phyloP scores from a whole-genome alignment of 2,329 filamentous ascomycete genomes.

The Gnomoniopsis smithogilvyi region DNA sequence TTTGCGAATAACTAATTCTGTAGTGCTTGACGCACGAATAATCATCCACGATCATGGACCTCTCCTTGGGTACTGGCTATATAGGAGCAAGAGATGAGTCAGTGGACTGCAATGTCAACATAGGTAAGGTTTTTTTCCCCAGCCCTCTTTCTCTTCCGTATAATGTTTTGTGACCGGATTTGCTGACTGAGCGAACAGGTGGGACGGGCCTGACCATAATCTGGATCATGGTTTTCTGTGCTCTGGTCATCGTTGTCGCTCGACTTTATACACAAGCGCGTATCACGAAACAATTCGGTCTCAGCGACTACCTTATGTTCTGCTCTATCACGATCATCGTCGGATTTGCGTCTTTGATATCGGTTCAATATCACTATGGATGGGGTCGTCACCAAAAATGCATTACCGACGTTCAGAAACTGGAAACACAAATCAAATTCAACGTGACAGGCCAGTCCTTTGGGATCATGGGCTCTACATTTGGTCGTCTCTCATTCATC shows the following conservation, averaged over 20 bases:
- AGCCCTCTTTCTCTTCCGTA: background rate
- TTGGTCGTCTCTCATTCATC: constrained; percentile 10
- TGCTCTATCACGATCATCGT: constrained; percentile 3
- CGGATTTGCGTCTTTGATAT: constrained; percentile 2
- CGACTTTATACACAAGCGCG: constrained; percentile 5
- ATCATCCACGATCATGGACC: background rate
- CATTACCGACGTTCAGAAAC: background rate
- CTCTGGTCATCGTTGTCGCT: background rate
- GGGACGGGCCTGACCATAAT: constrained; percentile 4
- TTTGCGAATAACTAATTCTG: too few relatives aligned
- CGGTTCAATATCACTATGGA: constrained; percentile 7
- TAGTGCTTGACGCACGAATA: background rate
- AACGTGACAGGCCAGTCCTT: constrained; percentile 7
- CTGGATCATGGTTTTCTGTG: constrained; percentile 4
- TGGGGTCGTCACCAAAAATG: constrained; percentile 9
- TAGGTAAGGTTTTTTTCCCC: background rate
- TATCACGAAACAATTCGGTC: constrained; percentile 9
- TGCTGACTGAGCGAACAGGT: background rate
- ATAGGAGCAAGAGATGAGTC: background rate
- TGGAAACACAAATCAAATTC: constrained; percentile 11
- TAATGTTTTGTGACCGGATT: too few relatives aligned
- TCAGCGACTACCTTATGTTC: constrained; percentile 11
- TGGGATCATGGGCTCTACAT: constrained; percentile 10
- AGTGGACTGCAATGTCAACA: background rate
- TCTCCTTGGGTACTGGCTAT: background rate